A percentile compares a stretch with the other conserved stretches of the same genome.
Conservation (phyloP, 2,329 filamentous ascomycete species). For the Bipolaris victoriae region DNA sequence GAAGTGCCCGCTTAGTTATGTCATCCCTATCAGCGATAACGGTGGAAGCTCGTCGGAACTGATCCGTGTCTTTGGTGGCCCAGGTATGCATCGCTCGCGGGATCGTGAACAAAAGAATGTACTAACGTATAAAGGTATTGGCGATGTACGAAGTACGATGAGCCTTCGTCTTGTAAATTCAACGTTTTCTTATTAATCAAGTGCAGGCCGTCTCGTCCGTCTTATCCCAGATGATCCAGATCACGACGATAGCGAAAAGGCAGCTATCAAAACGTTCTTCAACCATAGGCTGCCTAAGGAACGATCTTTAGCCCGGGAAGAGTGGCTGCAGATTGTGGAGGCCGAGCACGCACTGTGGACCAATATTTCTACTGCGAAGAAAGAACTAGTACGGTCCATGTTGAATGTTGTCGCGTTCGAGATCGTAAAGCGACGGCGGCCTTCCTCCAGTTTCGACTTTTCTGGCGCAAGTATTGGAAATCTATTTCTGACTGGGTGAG, state of each 20-base stretch:
- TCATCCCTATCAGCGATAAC: conserved; percentile 96
- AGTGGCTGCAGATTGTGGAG: conserved; percentile 91
- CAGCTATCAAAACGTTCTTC: conserved; percentile 81
- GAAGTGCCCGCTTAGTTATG: conserved; percentile 74
- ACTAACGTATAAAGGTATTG: conserved; percentile 58
- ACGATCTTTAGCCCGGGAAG: conserved; percentile 66
- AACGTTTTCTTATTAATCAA: background rate
- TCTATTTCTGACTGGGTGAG: conserved; percentile 59
- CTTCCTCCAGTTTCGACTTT: conserved; percentile 57
- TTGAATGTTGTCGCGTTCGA: conserved; percentile 59
- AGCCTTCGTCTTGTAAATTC: background rate
- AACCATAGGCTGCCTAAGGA: conserved; percentile 79
- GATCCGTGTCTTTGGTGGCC: conserved; percentile 92
- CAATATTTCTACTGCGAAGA: conserved; percentile 57
- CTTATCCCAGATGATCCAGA: conserved; percentile 73
- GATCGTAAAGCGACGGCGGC: conserved; percentile 55
- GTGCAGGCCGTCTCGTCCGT: conserved; percentile 81
- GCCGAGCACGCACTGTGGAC: conserved; percentile 78
- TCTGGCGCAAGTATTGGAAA: conserved; percentile 59
- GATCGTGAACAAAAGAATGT: background rate
- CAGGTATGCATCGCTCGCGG: conserved; percentile 61
- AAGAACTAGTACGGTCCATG: conserved; percentile 59
- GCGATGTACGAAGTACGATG: conserved; percentile 73
- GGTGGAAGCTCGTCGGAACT: conserved; percentile 92
- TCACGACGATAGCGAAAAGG: conserved; percentile 61